These are phyloP conservation scores for Calonectria hongkongensis DNA, from an alignment of 2,329 filamentous ascomycete genomes.

Conservation along the genomic window DNA sequence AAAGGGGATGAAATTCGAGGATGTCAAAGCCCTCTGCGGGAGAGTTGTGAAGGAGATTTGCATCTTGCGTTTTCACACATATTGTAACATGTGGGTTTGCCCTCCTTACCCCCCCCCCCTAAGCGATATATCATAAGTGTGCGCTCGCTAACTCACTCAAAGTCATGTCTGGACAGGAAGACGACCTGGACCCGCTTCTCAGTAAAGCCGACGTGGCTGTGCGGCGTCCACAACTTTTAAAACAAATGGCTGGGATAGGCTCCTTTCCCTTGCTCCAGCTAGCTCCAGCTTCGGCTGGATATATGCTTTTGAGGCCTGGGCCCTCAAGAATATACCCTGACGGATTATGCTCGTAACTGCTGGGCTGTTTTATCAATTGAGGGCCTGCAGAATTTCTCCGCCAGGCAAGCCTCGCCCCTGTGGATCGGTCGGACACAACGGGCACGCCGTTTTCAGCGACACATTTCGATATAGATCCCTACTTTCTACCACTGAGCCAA, in stretches of 20 bases:
- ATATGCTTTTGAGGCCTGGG: slow-evolving; percentile 1
- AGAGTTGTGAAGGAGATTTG: slow-evolving; percentile 82
- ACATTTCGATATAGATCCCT: background rate
- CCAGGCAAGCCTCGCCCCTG: background rate
- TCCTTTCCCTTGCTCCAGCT: slow-evolving; percentile 13
- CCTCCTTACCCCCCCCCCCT: background rate
- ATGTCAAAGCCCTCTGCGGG: slow-evolving; percentile 78
- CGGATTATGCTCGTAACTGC: background rate
- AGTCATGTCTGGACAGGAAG: slow-evolving; percentile 55
- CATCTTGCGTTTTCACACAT: slow-evolving; percentile 80
- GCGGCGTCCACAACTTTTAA: slow-evolving; percentile 22
- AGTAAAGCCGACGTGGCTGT: slow-evolving; percentile 43
- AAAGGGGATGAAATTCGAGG: slow-evolving; percentile 68
- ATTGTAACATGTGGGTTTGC: slow-evolving; percentile 83
- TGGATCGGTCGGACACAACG: background rate
- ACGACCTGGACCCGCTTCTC: slow-evolving; percentile 47
- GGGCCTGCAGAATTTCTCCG: background rate
- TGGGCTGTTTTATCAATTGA: background rate
- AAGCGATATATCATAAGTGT: background rate
- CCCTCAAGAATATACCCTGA: slow-evolving; percentile 10
- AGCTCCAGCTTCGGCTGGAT: slow-evolving; percentile 6
- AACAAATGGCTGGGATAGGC: slow-evolving; percentile 20
- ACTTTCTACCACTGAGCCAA: background rate
- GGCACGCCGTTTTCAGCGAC: background rate
- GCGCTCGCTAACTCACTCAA: slow-evolving; percentile 7